Evolutionary conservation across 1,139 yeast species (phyloP).

Genomic region (Saccharomycopsis crataegensis): DNA sequence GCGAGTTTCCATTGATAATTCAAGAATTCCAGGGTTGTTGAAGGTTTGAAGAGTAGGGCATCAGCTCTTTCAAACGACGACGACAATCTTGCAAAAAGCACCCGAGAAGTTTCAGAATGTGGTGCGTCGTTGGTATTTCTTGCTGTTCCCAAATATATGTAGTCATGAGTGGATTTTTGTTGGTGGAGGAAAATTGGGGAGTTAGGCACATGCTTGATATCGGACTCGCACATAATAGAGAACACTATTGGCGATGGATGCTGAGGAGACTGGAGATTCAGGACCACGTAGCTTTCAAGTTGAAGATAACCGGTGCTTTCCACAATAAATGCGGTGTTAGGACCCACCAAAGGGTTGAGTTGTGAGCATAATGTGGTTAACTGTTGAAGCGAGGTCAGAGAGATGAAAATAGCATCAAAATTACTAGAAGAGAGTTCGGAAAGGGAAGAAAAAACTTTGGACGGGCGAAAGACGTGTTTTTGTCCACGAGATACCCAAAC

Average conservation of each 20-base stretch:
- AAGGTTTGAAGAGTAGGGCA: slow-evolving; percentile 41
- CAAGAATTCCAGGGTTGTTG: slow-evolving; percentile 51
- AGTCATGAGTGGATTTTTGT: slow-evolving; percentile 27
- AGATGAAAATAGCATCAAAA: slow-evolving; percentile 44
- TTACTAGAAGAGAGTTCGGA: slow-evolving; percentile 21
- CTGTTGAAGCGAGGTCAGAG: slow-evolving; percentile 41
- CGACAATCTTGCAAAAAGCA: slow-evolving; percentile 23
- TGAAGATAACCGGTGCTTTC: slow-evolving; percentile 69
- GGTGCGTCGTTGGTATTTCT: slow-evolving; percentile 25
- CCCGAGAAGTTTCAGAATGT: slow-evolving; percentile 25
- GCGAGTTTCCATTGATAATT: slow-evolving; percentile 83
- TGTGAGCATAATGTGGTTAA: slow-evolving; percentile 34
- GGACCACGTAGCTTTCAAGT: slow-evolving; percentile 56
- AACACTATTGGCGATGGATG: slow-evolving; percentile 33
- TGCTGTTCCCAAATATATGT: slow-evolving; percentile 28
- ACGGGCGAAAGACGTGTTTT: slow-evolving; percentile 1
- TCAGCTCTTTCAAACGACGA: slow-evolving; percentile 25
- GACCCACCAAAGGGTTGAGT: slow-evolving; percentile 30
- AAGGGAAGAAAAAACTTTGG: neutral
- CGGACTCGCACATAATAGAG: slow-evolving; percentile 61
- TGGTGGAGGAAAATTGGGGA: slow-evolving; percentile 29
- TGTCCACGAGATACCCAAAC: slow-evolving; percentile 7
- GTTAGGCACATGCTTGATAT: slow-evolving; percentile 39
- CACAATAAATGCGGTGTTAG: slow-evolving; percentile 44
- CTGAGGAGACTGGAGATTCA: slow-evolving; percentile 26